Conservation (phyloP, 2,329 filamentous ascomycete species). For the Madurella fahalii region DNA sequence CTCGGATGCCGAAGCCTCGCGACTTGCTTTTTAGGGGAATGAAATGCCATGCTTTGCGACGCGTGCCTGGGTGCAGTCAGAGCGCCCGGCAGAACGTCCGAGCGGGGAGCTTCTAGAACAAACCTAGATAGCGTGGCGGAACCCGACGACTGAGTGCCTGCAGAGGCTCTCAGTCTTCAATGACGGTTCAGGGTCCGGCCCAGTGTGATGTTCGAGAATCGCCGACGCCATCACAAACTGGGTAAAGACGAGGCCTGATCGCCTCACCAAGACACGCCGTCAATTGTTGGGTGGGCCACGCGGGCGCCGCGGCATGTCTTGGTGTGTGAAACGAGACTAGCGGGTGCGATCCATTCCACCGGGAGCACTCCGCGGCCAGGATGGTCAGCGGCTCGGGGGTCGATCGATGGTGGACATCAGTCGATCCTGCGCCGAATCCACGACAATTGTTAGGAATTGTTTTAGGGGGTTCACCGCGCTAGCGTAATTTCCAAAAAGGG, state of each 20-base stretch:
- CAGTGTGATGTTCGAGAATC: neutral
- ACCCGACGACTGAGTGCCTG: neutral
- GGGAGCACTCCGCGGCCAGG: conserved; percentile 18
- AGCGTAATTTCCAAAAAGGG: neutral
- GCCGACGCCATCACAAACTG: neutral
- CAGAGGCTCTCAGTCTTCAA: neutral
- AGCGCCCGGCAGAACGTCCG: neutral
- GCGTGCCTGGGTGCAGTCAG: neutral
- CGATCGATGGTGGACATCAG: conserved; percentile 2
- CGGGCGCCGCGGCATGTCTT: neutral
- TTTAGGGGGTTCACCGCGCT: neutral
- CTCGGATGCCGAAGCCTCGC: no score
- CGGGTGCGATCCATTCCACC: conserved; percentile 14
- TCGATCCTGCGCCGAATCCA: neutral
- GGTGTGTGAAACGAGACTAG: neutral
- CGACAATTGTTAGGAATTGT: neutral
- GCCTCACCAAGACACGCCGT: neutral
- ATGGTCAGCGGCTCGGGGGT: neutral
- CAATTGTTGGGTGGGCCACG: neutral
- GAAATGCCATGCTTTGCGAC: neutral
- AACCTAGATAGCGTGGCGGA: neutral
- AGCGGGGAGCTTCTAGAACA: neutral
- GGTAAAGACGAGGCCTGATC: neutral
- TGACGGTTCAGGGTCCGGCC: conserved; percentile 6
- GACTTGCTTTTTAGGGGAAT: neutral